Evolutionary conservation across 1,139 yeast species (phyloP), one percentile per base, ranked within the genome.

Genomic region (Saccharomycopsis phalli): DNA sequence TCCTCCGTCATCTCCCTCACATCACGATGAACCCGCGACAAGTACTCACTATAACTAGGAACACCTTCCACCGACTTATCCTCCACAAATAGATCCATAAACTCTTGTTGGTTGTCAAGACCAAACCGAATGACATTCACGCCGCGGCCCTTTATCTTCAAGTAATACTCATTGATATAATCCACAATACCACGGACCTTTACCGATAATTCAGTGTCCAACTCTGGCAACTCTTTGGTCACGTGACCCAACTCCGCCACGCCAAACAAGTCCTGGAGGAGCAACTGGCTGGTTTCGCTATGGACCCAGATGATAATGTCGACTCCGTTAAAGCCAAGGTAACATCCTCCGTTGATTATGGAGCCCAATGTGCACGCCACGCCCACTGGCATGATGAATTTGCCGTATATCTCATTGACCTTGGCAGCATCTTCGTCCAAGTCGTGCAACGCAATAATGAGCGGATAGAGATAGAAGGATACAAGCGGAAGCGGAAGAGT

Each of bases 201-300:
- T 37, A 56, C 54, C 6, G 87, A 82, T 36, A 88, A 74, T 25
- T 69, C 76, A 0, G 94, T 81, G 4, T 76, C 77, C 17, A 84
- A 58, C 21, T 63, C 74, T 0, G 97, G 97, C 34, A 91, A 62
- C 50, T 75, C 79, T 51, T 71, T 75, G 38, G 67, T 68, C 18
- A 82, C 61, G 20, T 70, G 65, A 4, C 62, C 57, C 5, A 69
- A 53, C 1, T 67, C 50, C 3, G 64, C 64, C 17, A 74, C 68
- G 1, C 94, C 95, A 54, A 88, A 79, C 44, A 91, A 61, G 57
- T 88, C 97, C 48, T 71, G 65, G 22, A 91, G 56, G 27, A 91
- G 63, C 45, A 75, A 59, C 4, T 81, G 76, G 50, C 81, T 79
- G 1, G 84, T 82, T 34, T 75, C 71, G 13, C 74, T 73, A 55